These are phyloP conservation scores for Boletus rubropictus DNA, from an alignment of 768 basidiomycete species.

Conservation along the genomic window DNA sequence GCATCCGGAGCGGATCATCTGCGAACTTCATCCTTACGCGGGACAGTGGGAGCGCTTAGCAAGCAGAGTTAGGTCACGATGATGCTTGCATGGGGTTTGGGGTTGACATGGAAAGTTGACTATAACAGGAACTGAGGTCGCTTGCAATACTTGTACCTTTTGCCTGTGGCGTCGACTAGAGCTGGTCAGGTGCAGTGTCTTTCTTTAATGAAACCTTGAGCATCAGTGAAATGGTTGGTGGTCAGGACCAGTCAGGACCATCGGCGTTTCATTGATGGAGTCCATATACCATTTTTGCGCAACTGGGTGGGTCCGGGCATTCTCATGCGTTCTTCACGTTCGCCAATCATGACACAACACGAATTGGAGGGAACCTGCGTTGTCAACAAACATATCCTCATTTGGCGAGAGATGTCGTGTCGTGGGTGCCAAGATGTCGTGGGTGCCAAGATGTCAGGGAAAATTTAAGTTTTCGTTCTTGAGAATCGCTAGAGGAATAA, in stretches of 20 bases:
- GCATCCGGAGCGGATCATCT: neutral
- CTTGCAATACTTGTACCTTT: constrained; percentile 3
- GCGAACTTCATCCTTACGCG: neutral
- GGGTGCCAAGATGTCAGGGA: constrained; percentile 2
- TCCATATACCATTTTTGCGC: no score
- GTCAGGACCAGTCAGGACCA: no score
- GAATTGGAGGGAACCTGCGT: neutral
- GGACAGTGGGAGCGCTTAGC: neutral
- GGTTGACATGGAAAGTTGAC: neutral
- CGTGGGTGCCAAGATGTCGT: constrained; percentile 9
- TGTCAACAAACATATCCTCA: constrained; percentile 12
- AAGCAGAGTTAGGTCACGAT: neutral
- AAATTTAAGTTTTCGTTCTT: constrained; percentile 8
- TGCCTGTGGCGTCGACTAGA: constrained; percentile 15
- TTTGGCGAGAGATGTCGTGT: no score
- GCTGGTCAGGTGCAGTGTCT: no score
- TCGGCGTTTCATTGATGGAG: no score
- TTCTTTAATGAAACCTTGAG: constrained; percentile 5
- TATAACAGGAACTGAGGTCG: constrained; percentile 7
- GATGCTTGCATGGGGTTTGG: neutral
- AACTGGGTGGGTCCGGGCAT: constrained; percentile 7
- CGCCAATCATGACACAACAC: constrained; percentile 5
- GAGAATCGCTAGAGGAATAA: constrained; percentile 2
- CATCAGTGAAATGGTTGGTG: no score
- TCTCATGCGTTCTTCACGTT: constrained; percentile 19